Evolutionary conservation across 495 filamentous ascomycete genomes (phyloP).

Genomic region (Zalerion maritima): DNA sequence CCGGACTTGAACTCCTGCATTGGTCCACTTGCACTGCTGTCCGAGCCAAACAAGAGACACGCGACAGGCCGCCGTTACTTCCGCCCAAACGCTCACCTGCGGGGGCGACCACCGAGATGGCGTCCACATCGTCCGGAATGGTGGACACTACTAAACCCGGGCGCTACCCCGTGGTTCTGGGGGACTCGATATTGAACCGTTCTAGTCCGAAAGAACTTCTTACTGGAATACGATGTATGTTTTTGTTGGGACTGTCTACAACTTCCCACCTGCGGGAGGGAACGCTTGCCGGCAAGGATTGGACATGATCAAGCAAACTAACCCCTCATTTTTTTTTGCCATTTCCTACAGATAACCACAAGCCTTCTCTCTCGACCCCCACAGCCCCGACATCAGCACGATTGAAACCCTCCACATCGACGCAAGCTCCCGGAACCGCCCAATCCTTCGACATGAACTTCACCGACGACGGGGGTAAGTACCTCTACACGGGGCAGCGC

Average conservation of each 20-base stretch:
- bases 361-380: conserved; percentile 29
- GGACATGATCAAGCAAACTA: not conserved
- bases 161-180: conserved; percentile 40
- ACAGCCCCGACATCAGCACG: conserved; percentile 27
- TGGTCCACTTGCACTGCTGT: too few relatives aligned
- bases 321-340: not conserved
- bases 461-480: conserved; percentile 31
- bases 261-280: not conserved
- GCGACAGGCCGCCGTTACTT: too few relatives aligned
- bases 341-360: conserved; percentile 33
- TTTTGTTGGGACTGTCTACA: not conserved
- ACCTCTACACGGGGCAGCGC: conserved; percentile 34
- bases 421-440: conserved; percentile 19
- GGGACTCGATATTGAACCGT: conserved; percentile 38
- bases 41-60: too few relatives aligned
- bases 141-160: conserved; percentile 35
- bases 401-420: conserved; percentile 23
- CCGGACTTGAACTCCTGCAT: too few relatives aligned
- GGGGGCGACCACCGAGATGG: too few relatives aligned
- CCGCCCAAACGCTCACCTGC: too few relatives aligned
- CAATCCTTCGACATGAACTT: conserved; percentile 31
- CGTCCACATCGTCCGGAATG: conserved; percentile 17
- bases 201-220: conserved; percentile 35
- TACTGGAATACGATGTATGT: conserved; percentile 38
- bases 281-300: conserved; percentile 3